Conservation (phyloP, 805 yeast genomes). For the Metschnikowia orientalis region DNA sequence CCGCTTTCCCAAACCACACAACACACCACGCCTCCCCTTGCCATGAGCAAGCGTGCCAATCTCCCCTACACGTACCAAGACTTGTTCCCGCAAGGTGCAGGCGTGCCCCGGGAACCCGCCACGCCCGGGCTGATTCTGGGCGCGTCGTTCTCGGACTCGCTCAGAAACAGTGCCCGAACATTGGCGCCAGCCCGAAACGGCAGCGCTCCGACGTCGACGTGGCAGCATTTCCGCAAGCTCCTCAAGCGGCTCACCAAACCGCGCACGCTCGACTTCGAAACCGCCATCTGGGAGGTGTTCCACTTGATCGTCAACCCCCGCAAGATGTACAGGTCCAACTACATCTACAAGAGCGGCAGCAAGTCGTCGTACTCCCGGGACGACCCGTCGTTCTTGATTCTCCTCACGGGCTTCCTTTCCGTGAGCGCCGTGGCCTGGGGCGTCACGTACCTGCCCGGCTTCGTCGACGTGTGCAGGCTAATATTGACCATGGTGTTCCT, state of each 20-base stretch:
- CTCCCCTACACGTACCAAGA: conserved; percentile 43
- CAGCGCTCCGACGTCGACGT: conserved; percentile 9
- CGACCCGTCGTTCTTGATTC: conserved; percentile 82
- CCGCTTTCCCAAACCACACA: no score
- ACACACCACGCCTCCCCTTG: no score
- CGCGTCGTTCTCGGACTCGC: conserved; percentile 22
- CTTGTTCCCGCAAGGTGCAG: conserved; percentile 30
- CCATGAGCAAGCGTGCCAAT: conserved; percentile 35
- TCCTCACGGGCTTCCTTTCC: conserved; percentile 61
- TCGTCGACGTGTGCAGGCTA: conserved; percentile 58
- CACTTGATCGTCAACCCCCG: conserved; percentile 70
- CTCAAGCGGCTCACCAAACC: conserved; percentile 51
- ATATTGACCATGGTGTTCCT: conserved; percentile 79
- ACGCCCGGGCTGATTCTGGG: conserved; percentile 20
- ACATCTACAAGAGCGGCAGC: conserved; percentile 59
- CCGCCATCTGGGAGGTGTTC: conserved; percentile 88
- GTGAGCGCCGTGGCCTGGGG: conserved; percentile 91
- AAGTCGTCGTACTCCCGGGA: conserved; percentile 82
- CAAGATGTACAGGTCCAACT: conserved; percentile 75
- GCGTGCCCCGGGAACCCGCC: conserved; percentile 11
- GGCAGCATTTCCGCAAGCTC: conserved; percentile 29
- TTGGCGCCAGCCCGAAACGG: conserved; percentile 15
- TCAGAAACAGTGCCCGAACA: conserved; percentile 14
- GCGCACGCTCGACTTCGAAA: conserved; percentile 82
- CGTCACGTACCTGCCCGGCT: conserved; percentile 63